Base-by-base conservation (phyloP, 805 yeast genomes). In the Wickerhamiella azymoides region DNA sequence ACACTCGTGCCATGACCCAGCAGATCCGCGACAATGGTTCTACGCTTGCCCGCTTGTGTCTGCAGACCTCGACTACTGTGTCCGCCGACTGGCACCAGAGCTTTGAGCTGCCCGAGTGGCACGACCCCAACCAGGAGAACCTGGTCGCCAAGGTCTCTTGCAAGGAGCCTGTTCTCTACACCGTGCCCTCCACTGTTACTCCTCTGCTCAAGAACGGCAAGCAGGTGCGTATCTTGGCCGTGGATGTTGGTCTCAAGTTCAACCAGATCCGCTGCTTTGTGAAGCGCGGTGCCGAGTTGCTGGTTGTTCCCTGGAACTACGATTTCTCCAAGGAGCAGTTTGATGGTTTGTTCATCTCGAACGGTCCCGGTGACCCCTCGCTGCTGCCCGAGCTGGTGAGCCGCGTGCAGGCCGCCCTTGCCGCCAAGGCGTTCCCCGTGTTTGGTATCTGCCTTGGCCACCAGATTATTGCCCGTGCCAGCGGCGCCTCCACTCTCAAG, bases 291-390 rank as follows among this genome's bases (percentile, higher is more conserved):
- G 96, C 92, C 44, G 96, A 93, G 68, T 72, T 92, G 55, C 76
- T 78, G 61, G 96, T 92, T 47, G 96, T 92, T 40, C 97, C 98
- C 50, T 89, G 89, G 88, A 80, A 92, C 63, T 79, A 86, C 61
- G 94, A 86, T 65, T 80, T 82, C 63, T 69, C 82, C 51, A 58
- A 66, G 43, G 94, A 85, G 65, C 72, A 77, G 51, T 92, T 81
- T 62, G 98, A 92, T 64, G 99, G 98, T 71, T 72, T 92, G 57
- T 92, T 92, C 66, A 71, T 89, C 54, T 88, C 96, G 47, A 92
- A 92, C 66, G 99, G 99, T 70, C 99, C 99, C 25, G 99, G 99
- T 76, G 97, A 92, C 68, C 99, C 99, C 48, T 75, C 92, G 38
- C 84, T 83, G 48, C 73, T 92, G 77, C 64, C 76, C 39, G 74